Conservation (phyloP, 2,329 filamentous ascomycete genomes). For the Xylariaceae sp. region DNA sequence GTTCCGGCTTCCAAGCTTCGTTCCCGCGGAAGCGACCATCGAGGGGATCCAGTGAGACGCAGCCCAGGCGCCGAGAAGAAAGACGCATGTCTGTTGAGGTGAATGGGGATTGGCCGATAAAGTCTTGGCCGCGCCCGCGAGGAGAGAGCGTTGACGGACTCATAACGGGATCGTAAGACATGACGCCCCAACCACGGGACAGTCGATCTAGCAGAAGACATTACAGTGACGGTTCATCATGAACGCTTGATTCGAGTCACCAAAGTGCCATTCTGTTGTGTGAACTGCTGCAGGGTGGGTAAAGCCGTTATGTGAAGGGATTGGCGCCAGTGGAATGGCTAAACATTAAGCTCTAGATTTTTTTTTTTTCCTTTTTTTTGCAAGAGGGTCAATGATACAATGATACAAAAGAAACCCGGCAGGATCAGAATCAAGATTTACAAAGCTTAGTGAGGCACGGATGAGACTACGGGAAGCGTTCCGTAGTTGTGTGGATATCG, state of each 20-base stretch:
- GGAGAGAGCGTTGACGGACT: constrained; percentile 25
- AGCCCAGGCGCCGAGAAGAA: constrained; percentile 19
- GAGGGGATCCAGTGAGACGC: constrained; percentile 26
- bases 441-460: not conserved
- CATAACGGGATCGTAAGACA: constrained; percentile 29
- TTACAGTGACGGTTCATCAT: constrained; percentile 29
- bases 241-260: constrained; percentile 13
- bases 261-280: constrained; percentile 12
- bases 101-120: constrained; percentile 19
- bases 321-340: not conserved
- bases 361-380: not conserved
- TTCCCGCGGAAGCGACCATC: constrained; percentile 24
- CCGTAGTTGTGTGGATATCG: not conserved
- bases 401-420: not conserved
- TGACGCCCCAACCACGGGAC: constrained; percentile 29
- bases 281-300: constrained; percentile 3
- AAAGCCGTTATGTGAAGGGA: constrained; percentile 1
- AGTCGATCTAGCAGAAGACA: constrained; percentile 32
- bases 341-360: not conserved
- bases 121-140: constrained; percentile 23
- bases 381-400: not conserved
- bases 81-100: constrained; percentile 20
- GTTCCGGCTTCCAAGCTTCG: constrained; percentile 32
- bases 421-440: not conserved
- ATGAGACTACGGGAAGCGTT: not conserved